Conservation (phyloP, 2,329 filamentous ascomycete species). For the Hypoxylon sp. region DNA sequence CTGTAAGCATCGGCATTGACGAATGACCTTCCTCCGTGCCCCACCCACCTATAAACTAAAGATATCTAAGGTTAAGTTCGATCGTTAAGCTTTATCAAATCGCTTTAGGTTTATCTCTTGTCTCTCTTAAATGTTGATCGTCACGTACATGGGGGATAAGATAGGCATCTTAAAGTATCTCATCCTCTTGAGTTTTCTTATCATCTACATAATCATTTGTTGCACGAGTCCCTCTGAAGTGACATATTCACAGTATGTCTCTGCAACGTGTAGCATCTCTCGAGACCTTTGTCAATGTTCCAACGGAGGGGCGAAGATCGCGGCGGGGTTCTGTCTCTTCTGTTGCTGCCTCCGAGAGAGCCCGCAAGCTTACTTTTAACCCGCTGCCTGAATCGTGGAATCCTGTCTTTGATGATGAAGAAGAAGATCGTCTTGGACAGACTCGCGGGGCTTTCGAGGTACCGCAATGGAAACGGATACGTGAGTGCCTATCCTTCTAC, state of each 20-base stretch:
- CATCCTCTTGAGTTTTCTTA: slow-evolving; percentile 9
- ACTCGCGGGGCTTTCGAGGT: slow-evolving; percentile 69
- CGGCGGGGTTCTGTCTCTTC: slow-evolving; percentile 57
- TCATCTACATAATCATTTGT: slow-evolving; percentile 3
- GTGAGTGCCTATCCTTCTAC: slow-evolving; percentile 56
- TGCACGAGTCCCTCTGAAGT: slow-evolving; percentile 19
- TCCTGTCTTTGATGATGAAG: slow-evolving; percentile 57
- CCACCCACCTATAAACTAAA: slow-evolving; percentile 17
- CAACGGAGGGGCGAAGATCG: slow-evolving; percentile 57
- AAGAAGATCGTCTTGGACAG: slow-evolving; percentile 59
- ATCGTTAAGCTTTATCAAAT: slow-evolving; percentile 29
- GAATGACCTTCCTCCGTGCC: slow-evolving; percentile 29
- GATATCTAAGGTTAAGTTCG: slow-evolving; percentile 30
- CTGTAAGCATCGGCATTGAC: slow-evolving; percentile 34
- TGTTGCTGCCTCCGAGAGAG: slow-evolving; percentile 64
- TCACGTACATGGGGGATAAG: slow-evolving; percentile 29
- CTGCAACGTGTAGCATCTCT: slow-evolving; percentile 68
- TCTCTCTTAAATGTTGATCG: slow-evolving; percentile 23
- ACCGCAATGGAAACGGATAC: slow-evolving; percentile 67
- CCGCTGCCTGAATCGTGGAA: slow-evolving; percentile 69
- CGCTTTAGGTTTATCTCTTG: slow-evolving; percentile 24
- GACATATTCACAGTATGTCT: slow-evolving; percentile 60
- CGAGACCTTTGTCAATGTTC: slow-evolving; percentile 65
- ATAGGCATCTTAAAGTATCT: slow-evolving; percentile 25
- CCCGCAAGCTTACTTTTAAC: slow-evolving; percentile 68